Percentiles rank a stretch among this genome's conserved stretches.
Conservation (phyloP, 805 yeast species). For the Cyberlindnera suaveolens region DNA sequence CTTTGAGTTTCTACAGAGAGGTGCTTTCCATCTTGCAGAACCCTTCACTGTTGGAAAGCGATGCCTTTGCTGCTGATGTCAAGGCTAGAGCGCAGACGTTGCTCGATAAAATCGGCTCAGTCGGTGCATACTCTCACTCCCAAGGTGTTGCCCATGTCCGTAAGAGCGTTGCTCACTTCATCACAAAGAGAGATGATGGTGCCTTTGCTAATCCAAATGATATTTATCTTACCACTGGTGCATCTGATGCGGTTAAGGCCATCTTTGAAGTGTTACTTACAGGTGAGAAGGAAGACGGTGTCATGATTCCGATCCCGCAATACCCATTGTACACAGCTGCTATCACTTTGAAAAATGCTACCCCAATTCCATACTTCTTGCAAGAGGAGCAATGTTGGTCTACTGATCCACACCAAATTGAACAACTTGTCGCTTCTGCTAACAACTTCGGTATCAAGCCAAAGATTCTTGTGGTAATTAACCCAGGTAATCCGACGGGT, state of each 20-base stretch:
- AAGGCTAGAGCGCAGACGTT: slow-evolving; percentile 60
- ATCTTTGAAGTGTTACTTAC: slow-evolving; percentile 64
- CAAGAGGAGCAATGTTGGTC: slow-evolving; percentile 84
- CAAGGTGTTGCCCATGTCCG: slow-evolving; percentile 79
- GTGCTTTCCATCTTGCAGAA: slow-evolving; percentile 82
- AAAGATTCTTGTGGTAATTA: slow-evolving; percentile 83
- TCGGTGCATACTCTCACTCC: slow-evolving; percentile 93
- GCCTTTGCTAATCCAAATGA: slow-evolving; percentile 58
- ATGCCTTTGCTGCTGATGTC: slow-evolving; percentile 57
- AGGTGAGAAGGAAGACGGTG: slow-evolving; percentile 59
- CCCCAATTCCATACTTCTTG: slow-evolving; percentile 80
- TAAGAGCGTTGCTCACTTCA: slow-evolving; percentile 74
- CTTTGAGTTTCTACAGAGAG: slow-evolving; percentile 92
- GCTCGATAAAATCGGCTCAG: slow-evolving; percentile 62
- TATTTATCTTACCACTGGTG: slow-evolving; percentile 87
- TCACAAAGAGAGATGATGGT: slow-evolving; percentile 74
- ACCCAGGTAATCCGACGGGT: slow-evolving; percentile 99
- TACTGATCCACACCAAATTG: slow-evolving; percentile 62
- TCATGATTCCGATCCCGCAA: slow-evolving; percentile 95
- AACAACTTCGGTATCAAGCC: slow-evolving; percentile 49
- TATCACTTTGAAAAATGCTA: slow-evolving; percentile 73
- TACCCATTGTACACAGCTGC: slow-evolving; percentile 97
- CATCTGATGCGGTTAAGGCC: slow-evolving; percentile 87
- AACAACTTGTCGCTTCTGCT: slow-evolving; percentile 44
- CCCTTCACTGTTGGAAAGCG: slow-evolving; percentile 53